Evolutionary conservation across 2,329 filamentous ascomycete species (phyloP).

Genomic region (Xylaria sp.): DNA sequence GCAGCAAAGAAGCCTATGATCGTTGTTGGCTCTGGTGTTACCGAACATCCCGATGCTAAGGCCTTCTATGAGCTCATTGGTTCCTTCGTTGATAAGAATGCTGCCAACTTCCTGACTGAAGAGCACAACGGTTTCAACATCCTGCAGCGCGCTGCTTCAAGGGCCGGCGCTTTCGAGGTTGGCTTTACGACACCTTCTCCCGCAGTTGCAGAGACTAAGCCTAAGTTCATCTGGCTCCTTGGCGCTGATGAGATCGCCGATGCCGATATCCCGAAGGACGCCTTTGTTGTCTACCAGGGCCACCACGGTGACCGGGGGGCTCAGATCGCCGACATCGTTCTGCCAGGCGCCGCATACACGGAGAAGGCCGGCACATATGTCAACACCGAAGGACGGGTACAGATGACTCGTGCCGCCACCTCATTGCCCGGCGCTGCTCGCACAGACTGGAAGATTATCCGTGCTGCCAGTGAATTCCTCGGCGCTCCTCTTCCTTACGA

Average conservation of each 20-base stretch:
- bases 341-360: slow-evolving; percentile 94
- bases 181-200: slow-evolving; percentile 90
- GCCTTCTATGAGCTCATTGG: slow-evolving; percentile 93
- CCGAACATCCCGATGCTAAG: slow-evolving; percentile 91
- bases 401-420: slow-evolving; percentile 91
- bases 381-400: slow-evolving; percentile 96
- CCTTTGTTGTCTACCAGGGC: slow-evolving; percentile 97
- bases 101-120: slow-evolving; percentile 83
- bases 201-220: slow-evolving; percentile 82
- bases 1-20: slow-evolving; percentile 95
- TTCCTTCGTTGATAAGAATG: slow-evolving; percentile 91
- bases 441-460: slow-evolving; percentile 99
- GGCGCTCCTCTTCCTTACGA: slow-evolving; percentile 90
- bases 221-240: slow-evolving; percentile 97
- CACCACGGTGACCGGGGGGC: slow-evolving; percentile 96
- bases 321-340: slow-evolving; percentile 90
- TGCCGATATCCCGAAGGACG: slow-evolving; percentile 90
- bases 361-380: slow-evolving; percentile 97
- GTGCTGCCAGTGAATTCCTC: slow-evolving; percentile 91
- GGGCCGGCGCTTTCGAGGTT: slow-evolving; percentile 93
- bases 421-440: slow-evolving; percentile 88
- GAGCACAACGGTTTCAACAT: slow-evolving; percentile 99
- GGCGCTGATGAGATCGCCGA: slow-evolving; percentile 91
- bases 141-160: slow-evolving; percentile 91
- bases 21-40: slow-evolving; percentile 90